Conservation (phyloP, 2,329 filamentous ascomycete genomes). For the Thelonectria discophora region DNA sequence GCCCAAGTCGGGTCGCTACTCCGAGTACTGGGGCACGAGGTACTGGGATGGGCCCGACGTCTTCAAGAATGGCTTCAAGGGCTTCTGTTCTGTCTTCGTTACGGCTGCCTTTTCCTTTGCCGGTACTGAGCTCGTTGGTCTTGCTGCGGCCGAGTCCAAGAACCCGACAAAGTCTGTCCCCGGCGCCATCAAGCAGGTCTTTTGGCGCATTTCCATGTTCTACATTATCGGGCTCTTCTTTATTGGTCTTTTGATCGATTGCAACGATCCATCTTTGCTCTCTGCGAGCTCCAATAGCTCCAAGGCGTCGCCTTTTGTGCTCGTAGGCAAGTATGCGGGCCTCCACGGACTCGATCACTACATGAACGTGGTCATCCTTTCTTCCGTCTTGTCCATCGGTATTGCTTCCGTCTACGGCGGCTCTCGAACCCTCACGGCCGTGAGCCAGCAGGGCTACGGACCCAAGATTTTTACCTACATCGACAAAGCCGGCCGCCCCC, state of each 20-base stretch:
- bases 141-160: slow-evolving; percentile 55
- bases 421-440: slow-evolving; percentile 61
- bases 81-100: slow-evolving; percentile 26
- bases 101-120: slow-evolving; percentile 21
- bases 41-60: slow-evolving; percentile 47
- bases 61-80: slow-evolving; percentile 68
- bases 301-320: slow-evolving; percentile 57
- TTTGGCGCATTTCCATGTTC: slow-evolving; percentile 57
- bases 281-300: slow-evolving; percentile 18
- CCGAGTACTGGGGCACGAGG: slow-evolving; percentile 53
- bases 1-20: slow-evolving; percentile 53
- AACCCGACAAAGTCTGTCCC: slow-evolving; percentile 76
- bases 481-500: slow-evolving; percentile 59
- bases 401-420: slow-evolving; percentile 62
- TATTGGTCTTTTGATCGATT: slow-evolving; percentile 54
- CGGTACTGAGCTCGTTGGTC: slow-evolving; percentile 21
- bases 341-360: slow-evolving; percentile 57
- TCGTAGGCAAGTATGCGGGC: slow-evolving; percentile 57
- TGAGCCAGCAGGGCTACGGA: slow-evolving; percentile 62
- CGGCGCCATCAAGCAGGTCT: slow-evolving; percentile 78
- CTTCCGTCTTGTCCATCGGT: slow-evolving; percentile 62
- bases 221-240: slow-evolving; percentile 57
- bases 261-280: slow-evolving; percentile 53
- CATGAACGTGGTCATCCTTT: slow-evolving; percentile 61
- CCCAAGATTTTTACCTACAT: slow-evolving; percentile 62